These are phyloP conservation scores for Neolentinus lepideus DNA, from an alignment of 1,284 basidiomycete species.

Conservation along the genomic window DNA sequence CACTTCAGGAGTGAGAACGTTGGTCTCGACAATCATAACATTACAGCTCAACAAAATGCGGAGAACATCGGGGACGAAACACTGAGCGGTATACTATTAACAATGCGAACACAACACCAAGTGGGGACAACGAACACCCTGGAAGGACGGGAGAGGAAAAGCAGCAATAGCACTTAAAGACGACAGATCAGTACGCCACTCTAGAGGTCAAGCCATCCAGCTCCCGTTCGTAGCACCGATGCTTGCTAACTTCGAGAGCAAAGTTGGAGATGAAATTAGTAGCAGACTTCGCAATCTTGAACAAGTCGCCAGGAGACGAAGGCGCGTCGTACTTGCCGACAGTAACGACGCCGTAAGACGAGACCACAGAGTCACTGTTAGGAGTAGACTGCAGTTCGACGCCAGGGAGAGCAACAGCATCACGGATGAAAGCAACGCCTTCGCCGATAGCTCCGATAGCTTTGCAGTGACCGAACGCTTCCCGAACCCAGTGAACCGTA, in stretches of 20 bases:
- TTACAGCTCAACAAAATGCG: too few relatives aligned
- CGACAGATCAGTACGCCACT: conserved; percentile 43
- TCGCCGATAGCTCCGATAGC: conserved; percentile 69
- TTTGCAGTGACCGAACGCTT: conserved; percentile 78
- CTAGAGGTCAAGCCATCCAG: conserved; percentile 41
- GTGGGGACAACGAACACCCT: too few relatives aligned
- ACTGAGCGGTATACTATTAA: too few relatives aligned
- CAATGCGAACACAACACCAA: too few relatives aligned
- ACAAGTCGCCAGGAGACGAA: conserved; percentile 31
- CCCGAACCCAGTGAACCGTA: conserved; percentile 63
- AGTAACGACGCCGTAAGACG: conserved; percentile 58
- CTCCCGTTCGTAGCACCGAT: conserved; percentile 57
- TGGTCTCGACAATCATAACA: too few relatives aligned
- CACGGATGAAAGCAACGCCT: conserved; percentile 43
- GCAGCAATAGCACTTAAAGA: neutral
- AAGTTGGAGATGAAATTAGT: conserved; percentile 50
- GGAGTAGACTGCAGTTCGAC: conserved; percentile 28
- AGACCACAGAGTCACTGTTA: conserved; percentile 31
- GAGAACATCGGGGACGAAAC: too few relatives aligned
- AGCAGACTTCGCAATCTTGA: conserved; percentile 35
- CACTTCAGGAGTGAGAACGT: too few relatives aligned
- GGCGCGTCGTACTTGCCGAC: conserved; percentile 37
- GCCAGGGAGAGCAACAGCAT: conserved; percentile 38
- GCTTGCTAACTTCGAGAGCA: conserved; percentile 54
- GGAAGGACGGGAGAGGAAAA: too few relatives aligned